Evolutionary conservation across 1,284 basidiomycete genomes (phyloP).

Genomic region (Trichosporon sp.): DNA sequence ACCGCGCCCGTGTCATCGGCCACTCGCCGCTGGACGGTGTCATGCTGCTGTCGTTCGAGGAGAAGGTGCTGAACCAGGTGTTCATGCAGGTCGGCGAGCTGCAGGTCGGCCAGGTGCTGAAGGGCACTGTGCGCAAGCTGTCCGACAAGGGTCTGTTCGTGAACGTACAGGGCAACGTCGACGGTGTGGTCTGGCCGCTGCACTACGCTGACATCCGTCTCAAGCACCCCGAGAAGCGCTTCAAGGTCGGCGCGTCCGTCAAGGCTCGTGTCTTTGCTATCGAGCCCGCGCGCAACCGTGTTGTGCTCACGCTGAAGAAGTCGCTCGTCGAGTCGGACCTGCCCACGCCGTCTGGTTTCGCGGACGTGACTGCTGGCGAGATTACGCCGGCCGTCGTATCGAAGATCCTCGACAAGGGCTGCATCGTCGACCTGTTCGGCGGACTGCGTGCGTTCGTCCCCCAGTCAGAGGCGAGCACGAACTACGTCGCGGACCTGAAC

Average conservation of each 20-base stretch:
- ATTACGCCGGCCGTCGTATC: slow-evolving; percentile 79
- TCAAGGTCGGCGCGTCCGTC: slow-evolving; percentile 75
- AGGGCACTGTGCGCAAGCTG: slow-evolving; percentile 76
- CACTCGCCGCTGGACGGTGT: slow-evolving; percentile 83
- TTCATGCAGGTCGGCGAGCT: slow-evolving; percentile 84
- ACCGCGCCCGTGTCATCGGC: slow-evolving; percentile 84
- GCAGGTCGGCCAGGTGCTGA: slow-evolving; percentile 72
- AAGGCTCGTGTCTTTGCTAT: slow-evolving; percentile 81
- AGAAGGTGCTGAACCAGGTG: slow-evolving; percentile 74
- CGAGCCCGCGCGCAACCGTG: slow-evolving; percentile 72
- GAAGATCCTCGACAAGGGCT: slow-evolving; percentile 68
- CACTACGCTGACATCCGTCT: slow-evolving; percentile 87
- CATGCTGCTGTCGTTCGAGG: slow-evolving; percentile 76
- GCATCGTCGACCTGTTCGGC: slow-evolving; percentile 86
- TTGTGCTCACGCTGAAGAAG: slow-evolving; percentile 88
- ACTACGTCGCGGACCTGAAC: slow-evolving; percentile 58
- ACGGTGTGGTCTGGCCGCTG: slow-evolving; percentile 88
- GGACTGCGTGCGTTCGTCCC: slow-evolving; percentile 80
- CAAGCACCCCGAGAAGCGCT: slow-evolving; percentile 87
- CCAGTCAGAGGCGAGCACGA: slow-evolving; percentile 69
- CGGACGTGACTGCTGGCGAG: slow-evolving; percentile 63
- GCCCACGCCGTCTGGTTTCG: slow-evolving; percentile 62
- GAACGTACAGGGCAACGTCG: slow-evolving; percentile 74
- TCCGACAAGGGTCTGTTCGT: slow-evolving; percentile 76
- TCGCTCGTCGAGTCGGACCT: slow-evolving; percentile 75